phyloP scores from a whole-genome alignment of 1,284 basidiomycete species.

The Moesziomyces sp. region DNA sequence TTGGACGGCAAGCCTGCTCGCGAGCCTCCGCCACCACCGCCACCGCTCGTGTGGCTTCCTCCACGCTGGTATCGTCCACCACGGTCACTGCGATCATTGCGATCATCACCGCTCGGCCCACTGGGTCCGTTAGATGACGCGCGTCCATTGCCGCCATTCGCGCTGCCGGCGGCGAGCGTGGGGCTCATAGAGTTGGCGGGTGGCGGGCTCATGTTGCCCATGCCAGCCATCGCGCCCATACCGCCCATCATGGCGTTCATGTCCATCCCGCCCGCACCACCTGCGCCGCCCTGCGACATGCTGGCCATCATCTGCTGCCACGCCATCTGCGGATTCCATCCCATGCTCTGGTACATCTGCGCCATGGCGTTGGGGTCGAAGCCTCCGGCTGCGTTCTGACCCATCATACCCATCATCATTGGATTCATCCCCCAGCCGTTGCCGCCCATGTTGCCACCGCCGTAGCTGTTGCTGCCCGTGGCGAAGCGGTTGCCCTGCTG shows the following conservation, averaged over 20 bases:
- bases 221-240: conserved; percentile 64
- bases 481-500: conserved; percentile 70
- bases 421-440: conserved; percentile 67
- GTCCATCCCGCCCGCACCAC: conserved; percentile 66
- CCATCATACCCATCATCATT: conserved; percentile 71
- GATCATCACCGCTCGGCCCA: conserved; percentile 6
- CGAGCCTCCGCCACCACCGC: background rate
- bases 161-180: conserved; percentile 24
- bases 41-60: conserved; percentile 6
- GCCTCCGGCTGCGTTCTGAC: conserved; percentile 35
- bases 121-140: conserved; percentile 4
- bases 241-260: conserved; percentile 72
- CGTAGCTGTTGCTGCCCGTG: conserved; percentile 21
- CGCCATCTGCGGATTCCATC: conserved; percentile 68
- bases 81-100: conserved; percentile 3
- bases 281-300: conserved; percentile 32
- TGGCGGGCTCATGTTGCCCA: conserved; percentile 43
- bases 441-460: conserved; percentile 73
- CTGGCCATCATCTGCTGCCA: conserved; percentile 65
- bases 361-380: conserved; percentile 72
- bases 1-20: conserved; percentile 5
- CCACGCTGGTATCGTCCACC: conserved; percentile 17
- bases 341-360: conserved; percentile 72
- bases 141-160: conserved; percentile 18
- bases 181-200: conserved; percentile 44